Base-by-base conservation (phyloP, 2,329 filamentous ascomycete species). In the Aspergillus persii region DNA sequence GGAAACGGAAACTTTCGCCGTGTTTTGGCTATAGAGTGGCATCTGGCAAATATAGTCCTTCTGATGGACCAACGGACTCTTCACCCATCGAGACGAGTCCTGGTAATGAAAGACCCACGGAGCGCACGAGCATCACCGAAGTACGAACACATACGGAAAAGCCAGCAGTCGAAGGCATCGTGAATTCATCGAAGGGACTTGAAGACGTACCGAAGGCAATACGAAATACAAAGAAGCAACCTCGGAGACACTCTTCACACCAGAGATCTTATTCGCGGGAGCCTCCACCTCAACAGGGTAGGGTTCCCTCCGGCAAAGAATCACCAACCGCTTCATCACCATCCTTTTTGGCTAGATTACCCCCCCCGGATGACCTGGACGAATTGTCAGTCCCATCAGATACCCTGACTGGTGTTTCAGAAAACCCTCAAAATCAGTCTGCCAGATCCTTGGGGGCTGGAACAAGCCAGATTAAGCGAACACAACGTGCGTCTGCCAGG, bases 181-280 rank as follows among this genome's bases (percentile, higher is more conserved):
- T 12, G n/a, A 18, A 55, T 18, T n/a, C 29, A 27, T n/a, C 31
- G 7, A 39, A 33, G 11, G 18, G 26, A 29, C 15, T 27, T 29
- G 23, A n/a, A 9, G 18, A 31, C 54, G 41, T 49, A 47, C 52
- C 57, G 9, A 60, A 59, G 51, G 53, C 61, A 59, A 47, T 30
- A 49, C 18, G 47, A 30, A 52, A 39, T 31, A 50, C 65, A 30
- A 59, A 50, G 47, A 63, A 63, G 23, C 67, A 69, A 31, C 63
- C 72, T 49, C 66, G 73, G 55, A 68, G 73, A 36, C 69, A 75
- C 58, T 74, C 71, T 4, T 74, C 74, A 4, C 72, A 73, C 47
- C 65, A 66, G 3, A 71, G 61, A 41, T 55, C 59, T 9, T 61
- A 58, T 30, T 50, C 46, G 26, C 61, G 55, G 48, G 46, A 48